These are phyloP conservation scores for Colletotrichum liaoningense DNA, from an alignment of 2,329 filamentous ascomycete species.

Conservation along the genomic window DNA sequence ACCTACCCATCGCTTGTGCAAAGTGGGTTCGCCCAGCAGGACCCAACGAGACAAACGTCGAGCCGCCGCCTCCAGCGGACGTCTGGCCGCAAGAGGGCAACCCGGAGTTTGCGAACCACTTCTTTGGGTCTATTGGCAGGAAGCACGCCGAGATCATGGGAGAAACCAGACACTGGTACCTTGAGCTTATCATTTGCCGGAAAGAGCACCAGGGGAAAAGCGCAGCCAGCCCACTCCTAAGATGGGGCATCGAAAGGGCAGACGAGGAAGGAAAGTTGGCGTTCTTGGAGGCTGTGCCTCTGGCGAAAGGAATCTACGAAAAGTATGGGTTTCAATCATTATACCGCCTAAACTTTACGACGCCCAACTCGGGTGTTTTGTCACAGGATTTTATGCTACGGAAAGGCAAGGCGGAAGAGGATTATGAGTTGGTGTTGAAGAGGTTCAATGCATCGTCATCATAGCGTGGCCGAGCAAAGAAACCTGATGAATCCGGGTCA, in stretches of 20 bases:
- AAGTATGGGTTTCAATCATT: slow-evolving; percentile 58
- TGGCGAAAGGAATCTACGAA: slow-evolving; percentile 59
- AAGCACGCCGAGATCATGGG: slow-evolving; percentile 52
- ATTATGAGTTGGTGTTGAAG: not conserved
- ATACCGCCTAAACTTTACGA: slow-evolving; percentile 47
- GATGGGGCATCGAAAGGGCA: slow-evolving; percentile 59
- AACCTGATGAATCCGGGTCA: no score
- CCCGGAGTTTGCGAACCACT: slow-evolving; percentile 47
- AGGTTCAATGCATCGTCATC: not conserved
- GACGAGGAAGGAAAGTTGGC: slow-evolving; percentile 55
- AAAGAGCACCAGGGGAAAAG: slow-evolving; percentile 58
- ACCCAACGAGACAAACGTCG: slow-evolving; percentile 38
- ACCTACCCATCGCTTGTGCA: slow-evolving; percentile 54
- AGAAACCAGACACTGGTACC: slow-evolving; percentile 57
- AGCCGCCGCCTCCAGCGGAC: slow-evolving; percentile 37
- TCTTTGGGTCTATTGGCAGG: slow-evolving; percentile 51
- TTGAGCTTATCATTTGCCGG: slow-evolving; percentile 59
- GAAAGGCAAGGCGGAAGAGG: slow-evolving; percentile 32
- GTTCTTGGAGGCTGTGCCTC: slow-evolving; percentile 63
- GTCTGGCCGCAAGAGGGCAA: slow-evolving; percentile 55
- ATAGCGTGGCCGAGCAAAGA: fast-evolving
- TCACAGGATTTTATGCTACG: slow-evolving; percentile 51
- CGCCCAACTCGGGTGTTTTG: slow-evolving; percentile 44
- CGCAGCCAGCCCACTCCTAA: slow-evolving; percentile 54
- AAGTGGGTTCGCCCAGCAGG: slow-evolving; percentile 56